Percentiles rank a stretch among this genome's conserved stretches.
phyloP scores from a whole-genome alignment of 257 asterid genomes.

The Eustoma russellianum region DNA sequence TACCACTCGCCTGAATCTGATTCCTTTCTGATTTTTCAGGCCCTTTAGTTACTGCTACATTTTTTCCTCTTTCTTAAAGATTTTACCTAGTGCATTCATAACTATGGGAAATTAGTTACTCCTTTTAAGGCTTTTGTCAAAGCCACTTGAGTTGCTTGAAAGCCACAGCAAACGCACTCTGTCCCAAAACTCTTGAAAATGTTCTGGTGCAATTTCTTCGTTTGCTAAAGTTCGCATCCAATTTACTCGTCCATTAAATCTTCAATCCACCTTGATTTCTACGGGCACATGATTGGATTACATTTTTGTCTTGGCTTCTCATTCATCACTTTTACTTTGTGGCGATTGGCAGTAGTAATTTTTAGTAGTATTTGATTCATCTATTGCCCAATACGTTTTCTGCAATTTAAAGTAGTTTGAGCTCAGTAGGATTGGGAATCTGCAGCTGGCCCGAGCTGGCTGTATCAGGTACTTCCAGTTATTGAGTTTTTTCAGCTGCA shows the following conservation, averaged over 20 bases:
- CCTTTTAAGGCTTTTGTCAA: not conserved
- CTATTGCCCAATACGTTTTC: too few species aligned
- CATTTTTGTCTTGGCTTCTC: not conserved
- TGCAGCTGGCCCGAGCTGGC: too few species aligned
- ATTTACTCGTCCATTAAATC: conserved; percentile 15
- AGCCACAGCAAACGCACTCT: conserved; percentile 27
- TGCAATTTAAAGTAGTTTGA: too few species aligned
- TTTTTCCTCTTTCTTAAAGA: not conserved
- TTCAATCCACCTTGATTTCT: conserved; percentile 2
- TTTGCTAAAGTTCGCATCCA: conserved; percentile 22
- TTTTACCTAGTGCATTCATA: too few species aligned
- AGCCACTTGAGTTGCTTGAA: not conserved
- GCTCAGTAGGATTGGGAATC: too few species aligned
- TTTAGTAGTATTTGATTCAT: too few species aligned
- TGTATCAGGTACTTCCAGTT: too few species aligned
- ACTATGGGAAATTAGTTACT: too few species aligned
- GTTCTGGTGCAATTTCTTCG: conserved; percentile 39
- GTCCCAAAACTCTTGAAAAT: conserved; percentile 20
- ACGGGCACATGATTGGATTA: conserved; percentile 30
- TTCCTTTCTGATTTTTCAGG: conserved; percentile 18
- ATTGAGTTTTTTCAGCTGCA: too few species aligned
- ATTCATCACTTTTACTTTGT: too few species aligned
- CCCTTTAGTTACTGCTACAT: conserved; percentile 27
- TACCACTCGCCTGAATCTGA: conserved; percentile 35
- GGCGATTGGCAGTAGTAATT: too few species aligned